Evolutionary conservation across 768 basidiomycete species (phyloP), one percentile per base, ranked within the genome.

Genomic region (Termitomyces sp.): DNA sequence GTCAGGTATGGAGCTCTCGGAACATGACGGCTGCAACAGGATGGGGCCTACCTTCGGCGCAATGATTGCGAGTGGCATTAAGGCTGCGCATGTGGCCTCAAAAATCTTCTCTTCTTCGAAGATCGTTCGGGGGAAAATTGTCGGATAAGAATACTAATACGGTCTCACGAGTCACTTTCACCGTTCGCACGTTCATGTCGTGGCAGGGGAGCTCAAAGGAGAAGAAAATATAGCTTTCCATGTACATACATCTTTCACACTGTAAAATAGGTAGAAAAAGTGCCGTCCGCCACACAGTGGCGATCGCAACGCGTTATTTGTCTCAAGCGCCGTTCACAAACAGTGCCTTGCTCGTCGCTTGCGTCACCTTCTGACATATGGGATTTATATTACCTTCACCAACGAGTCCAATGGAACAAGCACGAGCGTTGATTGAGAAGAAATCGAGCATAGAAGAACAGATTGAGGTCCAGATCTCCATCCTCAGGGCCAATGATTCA

Each of bases 11-110:
- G 89, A 93, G 71, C 76, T 93, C 53, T 86, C 86, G 8, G 89
- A 91, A 70, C 86, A 90, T 67, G 89, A 91, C 69, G 89, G 89
- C 15, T 82, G 83, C 27, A 87, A 89, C 75, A 79, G 89, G 30
- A 88, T 88, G 86, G 84, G 84, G 6, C 88, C 88, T 6, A 89
- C 89, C 3, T 91, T 91, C 63, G 89, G 88, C 24, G 88, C 85
- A 0, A 91, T 91, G 88, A 85, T 90, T 73, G 85, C 77, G 7
- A 87, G 85, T 68, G 89, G 89, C 6, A 81, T 87, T 69, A 87
- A 85, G 67, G 88, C 87, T 22, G 87, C 86, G 1, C 78, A 83
- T 58, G 86, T 87, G 67, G 85, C 85, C 2, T 78, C 84, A 55
- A 79, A 76, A 27, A 71, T 83, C 22, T 69, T 82, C 39, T 79